Evolutionary conservation across 1,139 yeast species (phyloP).

Genomic region (Candida labiduridarum): DNA sequence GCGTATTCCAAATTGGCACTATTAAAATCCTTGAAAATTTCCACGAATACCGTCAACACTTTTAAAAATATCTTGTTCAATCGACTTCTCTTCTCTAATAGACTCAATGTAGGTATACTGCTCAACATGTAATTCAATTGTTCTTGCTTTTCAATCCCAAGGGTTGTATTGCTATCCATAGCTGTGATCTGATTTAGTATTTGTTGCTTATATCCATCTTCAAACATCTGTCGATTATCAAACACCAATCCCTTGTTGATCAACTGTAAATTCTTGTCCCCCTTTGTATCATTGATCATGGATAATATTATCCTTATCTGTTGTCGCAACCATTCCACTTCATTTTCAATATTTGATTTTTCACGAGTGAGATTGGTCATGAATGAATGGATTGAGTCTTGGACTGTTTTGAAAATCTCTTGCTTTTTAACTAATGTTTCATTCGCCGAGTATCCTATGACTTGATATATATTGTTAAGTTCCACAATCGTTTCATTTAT

Average conservation of each 20-base stretch:
- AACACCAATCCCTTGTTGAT: constrained; percentile 38
- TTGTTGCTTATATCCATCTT: constrained; percentile 37
- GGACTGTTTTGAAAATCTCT: constrained; percentile 43
- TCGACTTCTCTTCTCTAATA: constrained; percentile 33
- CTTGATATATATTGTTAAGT: constrained; percentile 33
- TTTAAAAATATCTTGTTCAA: constrained; percentile 41
- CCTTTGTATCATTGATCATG: constrained; percentile 41
- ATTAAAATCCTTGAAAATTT: constrained; percentile 35
- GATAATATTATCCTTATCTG: constrained; percentile 44
- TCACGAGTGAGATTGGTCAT: constrained; percentile 38
- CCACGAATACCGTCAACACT: constrained; percentile 34
- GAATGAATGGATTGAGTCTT: constrained; percentile 41
- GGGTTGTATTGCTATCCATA: constrained; percentile 25
- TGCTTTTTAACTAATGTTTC: constrained; percentile 40
- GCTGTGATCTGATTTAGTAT: constrained; percentile 23
- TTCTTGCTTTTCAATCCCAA: constrained; percentile 27
- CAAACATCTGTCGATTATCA: constrained; percentile 27
- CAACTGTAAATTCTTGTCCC: constrained; percentile 27
- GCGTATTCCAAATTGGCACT: constrained; percentile 27
- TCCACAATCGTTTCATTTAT: constrained; percentile 40
- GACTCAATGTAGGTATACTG: constrained; percentile 32
- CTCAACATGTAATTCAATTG: constrained; percentile 29
- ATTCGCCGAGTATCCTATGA: constrained; percentile 40
- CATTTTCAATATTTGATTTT: constrained; percentile 41
- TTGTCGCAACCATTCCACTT: constrained; percentile 52